Percentiles rank a stretch among this genome's conserved stretches.
Conservation (phyloP, 2,329 filamentous ascomycete genomes). For the Graphilbum sp. region DNA sequence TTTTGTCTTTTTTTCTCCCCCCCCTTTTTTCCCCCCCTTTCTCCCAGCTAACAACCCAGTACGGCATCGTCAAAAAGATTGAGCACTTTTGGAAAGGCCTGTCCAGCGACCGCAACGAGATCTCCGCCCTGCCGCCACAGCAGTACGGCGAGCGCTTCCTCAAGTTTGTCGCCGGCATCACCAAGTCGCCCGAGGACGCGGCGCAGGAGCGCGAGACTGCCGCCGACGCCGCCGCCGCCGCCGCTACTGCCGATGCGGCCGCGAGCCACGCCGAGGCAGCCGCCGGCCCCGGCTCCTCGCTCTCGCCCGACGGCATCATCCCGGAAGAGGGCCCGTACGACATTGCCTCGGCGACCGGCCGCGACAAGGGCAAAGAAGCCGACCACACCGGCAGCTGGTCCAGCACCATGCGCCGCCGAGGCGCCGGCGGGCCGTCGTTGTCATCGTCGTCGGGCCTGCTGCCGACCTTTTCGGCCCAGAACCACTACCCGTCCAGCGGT, state of each 20-base stretch:
- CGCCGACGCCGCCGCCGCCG: slow-evolving; percentile 22
- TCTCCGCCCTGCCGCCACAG: slow-evolving; percentile 80
- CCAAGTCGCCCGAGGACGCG: slow-evolving; percentile 78
- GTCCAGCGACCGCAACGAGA: slow-evolving; percentile 66
- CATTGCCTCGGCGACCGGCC: slow-evolving; percentile 15
- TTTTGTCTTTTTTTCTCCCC: neutral
- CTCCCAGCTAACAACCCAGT: slow-evolving; percentile 34
- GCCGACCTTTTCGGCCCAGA: neutral
- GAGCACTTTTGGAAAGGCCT: slow-evolving; percentile 97
- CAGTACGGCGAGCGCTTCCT: slow-evolving; percentile 89
- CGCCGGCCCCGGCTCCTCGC: too few species aligned
- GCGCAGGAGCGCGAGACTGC: slow-evolving; percentile 9
- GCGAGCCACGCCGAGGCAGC: neutral
- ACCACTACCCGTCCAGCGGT: neutral
- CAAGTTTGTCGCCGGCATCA: slow-evolving; percentile 79
- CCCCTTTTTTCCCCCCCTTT: neutral
- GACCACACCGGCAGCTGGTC: slow-evolving; percentile 21
- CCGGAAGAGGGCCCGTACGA: slow-evolving; percentile 43
- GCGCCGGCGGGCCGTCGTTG: neutral
- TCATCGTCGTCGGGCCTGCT: neutral
- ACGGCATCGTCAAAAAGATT: slow-evolving; percentile 83
- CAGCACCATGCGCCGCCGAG: slow-evolving; percentile 16
- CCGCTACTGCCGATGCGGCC: neutral
- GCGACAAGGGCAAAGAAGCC: slow-evolving; percentile 15
- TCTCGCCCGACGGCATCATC: slow-evolving; percentile 6